phyloP scores from a whole-genome alignment of 1,139 yeast genomes.

The Yamadazyma pseudoaaseri region DNA sequence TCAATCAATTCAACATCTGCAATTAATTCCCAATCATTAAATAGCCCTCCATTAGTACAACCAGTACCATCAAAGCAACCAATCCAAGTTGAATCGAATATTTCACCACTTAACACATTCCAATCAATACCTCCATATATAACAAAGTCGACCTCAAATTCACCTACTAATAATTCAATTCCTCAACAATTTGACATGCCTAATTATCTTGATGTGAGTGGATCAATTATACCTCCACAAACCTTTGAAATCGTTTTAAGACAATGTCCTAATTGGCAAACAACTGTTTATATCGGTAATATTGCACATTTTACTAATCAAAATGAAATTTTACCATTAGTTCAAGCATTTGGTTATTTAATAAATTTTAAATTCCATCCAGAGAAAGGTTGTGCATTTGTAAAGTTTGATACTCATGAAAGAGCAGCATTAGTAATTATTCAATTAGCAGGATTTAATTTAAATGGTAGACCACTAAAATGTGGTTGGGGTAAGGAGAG shows the following conservation, averaged over 20 bases:
- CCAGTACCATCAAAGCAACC: neutral
- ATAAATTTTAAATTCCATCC: slow-evolving; percentile 80
- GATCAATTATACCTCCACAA: slow-evolving; percentile 21
- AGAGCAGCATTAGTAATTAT: slow-evolving; percentile 87
- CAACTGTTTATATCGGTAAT: slow-evolving; percentile 89
- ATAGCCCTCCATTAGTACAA: neutral
- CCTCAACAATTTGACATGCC: neutral
- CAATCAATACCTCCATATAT: neutral
- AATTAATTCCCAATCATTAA: neutral
- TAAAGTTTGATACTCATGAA: slow-evolving; percentile 82
- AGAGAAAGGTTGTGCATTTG: slow-evolving; percentile 83
- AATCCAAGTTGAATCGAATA: neutral
- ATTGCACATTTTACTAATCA: slow-evolving; percentile 75
- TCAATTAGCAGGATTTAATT: slow-evolving; percentile 69
- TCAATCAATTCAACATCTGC: neutral
- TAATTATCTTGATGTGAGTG: neutral
- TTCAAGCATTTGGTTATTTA: slow-evolving; percentile 79
- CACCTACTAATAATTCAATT: neutral
- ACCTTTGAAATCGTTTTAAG: slow-evolving; percentile 68
- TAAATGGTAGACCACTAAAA: slow-evolving; percentile 77
- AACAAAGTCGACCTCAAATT: neutral
- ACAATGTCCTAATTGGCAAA: slow-evolving; percentile 80
- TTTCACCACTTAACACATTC: no score
- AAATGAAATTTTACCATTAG: slow-evolving; percentile 69
- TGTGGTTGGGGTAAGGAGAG: slow-evolving; percentile 79